A percentile compares a stretch with the other conserved stretches of the same genome.
Evolutionary conservation across 225 moss, liverwort and hornwort genomes (phyloP).

Genomic region (Pleurozium schreberi): DNA sequence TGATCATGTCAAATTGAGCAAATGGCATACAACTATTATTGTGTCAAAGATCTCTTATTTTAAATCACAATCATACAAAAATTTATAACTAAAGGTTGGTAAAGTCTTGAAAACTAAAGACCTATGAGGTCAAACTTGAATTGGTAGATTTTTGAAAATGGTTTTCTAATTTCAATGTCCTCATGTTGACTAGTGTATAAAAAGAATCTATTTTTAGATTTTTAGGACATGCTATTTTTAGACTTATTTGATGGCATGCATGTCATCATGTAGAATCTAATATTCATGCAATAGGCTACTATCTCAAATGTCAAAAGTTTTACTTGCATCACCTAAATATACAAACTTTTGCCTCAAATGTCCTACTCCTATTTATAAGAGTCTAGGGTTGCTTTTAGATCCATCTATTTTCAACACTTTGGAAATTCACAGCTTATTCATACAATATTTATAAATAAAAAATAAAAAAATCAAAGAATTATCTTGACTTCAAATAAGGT

Average conservation of each 20-base stretch:
- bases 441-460: no score
- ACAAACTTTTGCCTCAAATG: not conserved
- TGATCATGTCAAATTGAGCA: not conserved
- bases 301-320: not conserved
- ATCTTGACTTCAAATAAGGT: not conserved
- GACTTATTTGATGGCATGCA: no score
- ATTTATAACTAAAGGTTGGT: not conserved
- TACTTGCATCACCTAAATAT: rapidly evolving
- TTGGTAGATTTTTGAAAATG: not conserved
- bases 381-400: rapidly evolving
- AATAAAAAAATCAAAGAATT: not conserved
- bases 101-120: not conserved
- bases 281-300: not conserved
- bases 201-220: not conserved
- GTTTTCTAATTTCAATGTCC: not conserved
- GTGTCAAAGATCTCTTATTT: not conserved
- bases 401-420: not conserved
- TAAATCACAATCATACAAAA: not conserved
- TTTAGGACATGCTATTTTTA: not conserved
- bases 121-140: no score
- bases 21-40: not conserved
- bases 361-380: no score
- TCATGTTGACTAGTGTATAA: not conserved
- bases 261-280: not conserved
- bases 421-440: rapidly evolving